These are phyloP conservation scores for Calonectria montana DNA, from an alignment of 2,329 filamentous ascomycete genomes.

Conservation along the genomic window DNA sequence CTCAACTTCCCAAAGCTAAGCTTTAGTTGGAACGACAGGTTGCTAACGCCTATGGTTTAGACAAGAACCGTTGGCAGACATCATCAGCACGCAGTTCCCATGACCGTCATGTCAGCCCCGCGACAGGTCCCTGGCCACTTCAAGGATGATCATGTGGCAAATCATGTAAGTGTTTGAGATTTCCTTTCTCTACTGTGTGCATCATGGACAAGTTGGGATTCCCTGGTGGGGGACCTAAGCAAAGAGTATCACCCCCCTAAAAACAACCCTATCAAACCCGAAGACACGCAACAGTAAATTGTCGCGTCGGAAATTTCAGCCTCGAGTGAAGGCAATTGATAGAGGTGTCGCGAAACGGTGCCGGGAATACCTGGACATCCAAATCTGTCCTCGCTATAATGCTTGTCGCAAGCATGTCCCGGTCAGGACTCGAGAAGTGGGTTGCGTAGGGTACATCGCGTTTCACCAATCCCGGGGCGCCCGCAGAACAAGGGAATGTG, in stretches of 20 bases:
- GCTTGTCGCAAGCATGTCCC: slow-evolving; percentile 58
- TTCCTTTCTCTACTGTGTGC: slow-evolving; percentile 13
- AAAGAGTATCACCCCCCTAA: background rate
- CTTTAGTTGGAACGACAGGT: slow-evolving; percentile 24
- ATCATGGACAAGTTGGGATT: background rate
- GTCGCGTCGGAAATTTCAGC: slow-evolving; percentile 35
- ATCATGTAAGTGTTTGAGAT: slow-evolving; percentile 43
- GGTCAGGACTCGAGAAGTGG: slow-evolving; percentile 54
- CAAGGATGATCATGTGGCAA: slow-evolving; percentile 45
- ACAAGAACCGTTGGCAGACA: slow-evolving; percentile 28
- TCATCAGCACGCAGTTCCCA: slow-evolving; percentile 27
- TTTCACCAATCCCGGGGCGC: slow-evolving; percentile 63
- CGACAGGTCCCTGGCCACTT: slow-evolving; percentile 43
- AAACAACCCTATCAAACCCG: slow-evolving; percentile 8
- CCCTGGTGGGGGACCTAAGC: background rate
- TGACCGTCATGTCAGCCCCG: slow-evolving; percentile 46
- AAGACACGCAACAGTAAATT: slow-evolving; percentile 25
- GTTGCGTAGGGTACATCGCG: slow-evolving; percentile 62
- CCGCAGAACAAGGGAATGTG: slow-evolving; percentile 45
- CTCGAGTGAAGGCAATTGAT: slow-evolving; percentile 38
- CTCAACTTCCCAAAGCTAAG: slow-evolving; percentile 25
- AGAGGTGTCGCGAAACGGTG: slow-evolving; percentile 20
- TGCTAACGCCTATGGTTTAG: slow-evolving; percentile 32
- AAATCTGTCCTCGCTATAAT: slow-evolving; percentile 31
- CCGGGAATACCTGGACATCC: slow-evolving; percentile 37